A percentile compares a stretch with the other conserved stretches of the same genome.
Conservation (phyloP, 1,284 basidiomycete species). For the Pseudozyma flocculosa region DNA sequence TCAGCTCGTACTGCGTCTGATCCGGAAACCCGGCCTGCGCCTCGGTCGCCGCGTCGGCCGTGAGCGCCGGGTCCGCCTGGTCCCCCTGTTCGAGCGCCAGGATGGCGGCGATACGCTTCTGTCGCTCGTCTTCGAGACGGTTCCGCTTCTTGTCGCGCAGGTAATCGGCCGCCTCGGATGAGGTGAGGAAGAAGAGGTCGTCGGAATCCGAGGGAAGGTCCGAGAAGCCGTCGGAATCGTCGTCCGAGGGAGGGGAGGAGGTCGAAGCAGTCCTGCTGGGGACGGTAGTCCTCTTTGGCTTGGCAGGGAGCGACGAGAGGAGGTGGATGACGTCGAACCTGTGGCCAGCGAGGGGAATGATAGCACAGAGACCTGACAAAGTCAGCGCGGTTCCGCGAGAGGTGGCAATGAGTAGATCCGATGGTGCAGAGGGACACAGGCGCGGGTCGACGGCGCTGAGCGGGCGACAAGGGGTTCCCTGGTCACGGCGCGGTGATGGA, state of each 20-base stretch:
- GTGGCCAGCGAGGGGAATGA: too few species aligned
- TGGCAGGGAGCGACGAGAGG: constrained; percentile 3
- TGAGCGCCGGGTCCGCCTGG: too few species aligned
- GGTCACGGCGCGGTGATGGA: too few species aligned
- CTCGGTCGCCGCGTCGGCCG: too few species aligned
- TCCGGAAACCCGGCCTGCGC: neutral
- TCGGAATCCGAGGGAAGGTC: constrained; percentile 22
- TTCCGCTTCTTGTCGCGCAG: constrained; percentile 3
- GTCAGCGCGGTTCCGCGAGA: too few species aligned
- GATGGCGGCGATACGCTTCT: neutral
- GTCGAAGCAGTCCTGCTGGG: neutral
- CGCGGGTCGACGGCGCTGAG: too few species aligned
- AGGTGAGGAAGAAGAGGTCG: constrained; percentile 21
- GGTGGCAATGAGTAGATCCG: too few species aligned
- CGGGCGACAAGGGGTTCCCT: too few species aligned
- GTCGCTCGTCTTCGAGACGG: constrained; percentile 6
- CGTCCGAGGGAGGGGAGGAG: constrained; percentile 9
- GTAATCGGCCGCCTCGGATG: constrained; percentile 6
- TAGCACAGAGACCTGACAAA: too few species aligned
- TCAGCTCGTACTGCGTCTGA: constrained; percentile 65
- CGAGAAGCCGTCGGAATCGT: constrained; percentile 16
- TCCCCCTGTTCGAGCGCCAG: neutral
- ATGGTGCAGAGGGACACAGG: too few species aligned
- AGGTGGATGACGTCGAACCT: constrained; percentile 23
- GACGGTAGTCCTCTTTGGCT: neutral